These are phyloP conservation scores for Nitzschia inconspicua DNA, from an alignment of 108 stramenopile species.

Conservation along the genomic window DNA sequence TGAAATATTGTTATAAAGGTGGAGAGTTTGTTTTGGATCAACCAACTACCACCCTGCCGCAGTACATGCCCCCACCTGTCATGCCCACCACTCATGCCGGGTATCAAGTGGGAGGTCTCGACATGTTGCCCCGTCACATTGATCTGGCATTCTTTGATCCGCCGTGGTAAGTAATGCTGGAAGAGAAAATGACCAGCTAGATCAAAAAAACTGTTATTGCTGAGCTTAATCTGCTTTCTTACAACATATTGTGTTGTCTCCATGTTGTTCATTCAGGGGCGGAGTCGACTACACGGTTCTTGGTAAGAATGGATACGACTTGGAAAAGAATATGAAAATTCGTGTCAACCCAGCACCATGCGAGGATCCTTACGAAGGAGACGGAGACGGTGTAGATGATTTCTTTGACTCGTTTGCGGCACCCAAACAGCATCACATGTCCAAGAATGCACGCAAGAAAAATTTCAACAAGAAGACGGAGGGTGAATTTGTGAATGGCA, in stretches of 20 bases:
- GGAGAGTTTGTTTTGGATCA: slow-evolving; percentile 65
- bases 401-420: slow-evolving; percentile 46
- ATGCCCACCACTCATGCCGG: slow-evolving; percentile 48
- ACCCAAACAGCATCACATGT: slow-evolving; percentile 7
- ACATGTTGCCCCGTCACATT: slow-evolving; percentile 57
- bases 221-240: no score
- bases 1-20: slow-evolving; percentile 68
- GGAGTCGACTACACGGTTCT: slow-evolving; percentile 74
- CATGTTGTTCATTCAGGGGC: no score
- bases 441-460: slow-evolving; percentile 23
- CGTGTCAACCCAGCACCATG: slow-evolving; percentile 34
- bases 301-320: slow-evolving; percentile 83
- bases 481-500: slow-evolving; percentile 54
- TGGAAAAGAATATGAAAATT: slow-evolving; percentile 84
- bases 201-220: no score
- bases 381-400: slow-evolving; percentile 32
- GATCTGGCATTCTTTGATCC: slow-evolving; percentile 87
- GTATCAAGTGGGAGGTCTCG: slow-evolving; percentile 70
- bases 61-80: slow-evolving; percentile 50
- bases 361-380: slow-evolving; percentile 18
- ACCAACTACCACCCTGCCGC: slow-evolving; percentile 30
- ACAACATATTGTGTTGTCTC: no score
- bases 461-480: slow-evolving; percentile 40
- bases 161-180: slow-evolving; percentile 65
- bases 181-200: no score